Evolutionary conservation across 2,329 filamentous ascomycete species (phyloP).

Genomic region (Penicillium paneum): DNA sequence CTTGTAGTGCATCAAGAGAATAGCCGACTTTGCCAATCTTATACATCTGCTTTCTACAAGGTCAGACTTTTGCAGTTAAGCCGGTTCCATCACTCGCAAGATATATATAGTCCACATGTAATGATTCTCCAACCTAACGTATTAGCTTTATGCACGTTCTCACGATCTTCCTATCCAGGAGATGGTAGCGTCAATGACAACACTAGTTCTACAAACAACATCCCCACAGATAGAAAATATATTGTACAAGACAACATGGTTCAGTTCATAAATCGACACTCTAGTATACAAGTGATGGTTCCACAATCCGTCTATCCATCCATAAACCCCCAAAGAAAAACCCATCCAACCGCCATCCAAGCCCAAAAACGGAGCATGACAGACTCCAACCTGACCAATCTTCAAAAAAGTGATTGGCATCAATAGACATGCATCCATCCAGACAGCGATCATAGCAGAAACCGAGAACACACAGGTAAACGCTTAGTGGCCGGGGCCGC

Average conservation of each 20-base stretch:
- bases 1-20: not conserved
- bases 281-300: slow-evolving; percentile 24
- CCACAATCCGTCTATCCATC: slow-evolving; percentile 6
- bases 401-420: not conserved
- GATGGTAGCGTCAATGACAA: not conserved
- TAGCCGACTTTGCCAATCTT: not conserved
- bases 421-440: not conserved
- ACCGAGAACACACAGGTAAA: not conserved
- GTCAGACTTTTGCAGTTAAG: not conserved
- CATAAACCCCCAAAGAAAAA: slow-evolving; percentile 3
- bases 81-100: not conserved
- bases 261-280: slow-evolving; percentile 21
- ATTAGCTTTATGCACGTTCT: no score
- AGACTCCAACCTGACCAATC: not conserved
- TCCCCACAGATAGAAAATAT: not conserved
- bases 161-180: not conserved
- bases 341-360: not conserved
- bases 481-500: slow-evolving; percentile 27
- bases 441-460: not conserved
- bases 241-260: slow-evolving; percentile 6
- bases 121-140: no score
- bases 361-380: not conserved
- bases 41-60: not conserved
- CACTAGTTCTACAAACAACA: not conserved
- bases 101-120: not conserved